phyloP scores from a whole-genome alignment of 2,329 filamentous ascomycete genomes.

The Claviceps sp. region DNA sequence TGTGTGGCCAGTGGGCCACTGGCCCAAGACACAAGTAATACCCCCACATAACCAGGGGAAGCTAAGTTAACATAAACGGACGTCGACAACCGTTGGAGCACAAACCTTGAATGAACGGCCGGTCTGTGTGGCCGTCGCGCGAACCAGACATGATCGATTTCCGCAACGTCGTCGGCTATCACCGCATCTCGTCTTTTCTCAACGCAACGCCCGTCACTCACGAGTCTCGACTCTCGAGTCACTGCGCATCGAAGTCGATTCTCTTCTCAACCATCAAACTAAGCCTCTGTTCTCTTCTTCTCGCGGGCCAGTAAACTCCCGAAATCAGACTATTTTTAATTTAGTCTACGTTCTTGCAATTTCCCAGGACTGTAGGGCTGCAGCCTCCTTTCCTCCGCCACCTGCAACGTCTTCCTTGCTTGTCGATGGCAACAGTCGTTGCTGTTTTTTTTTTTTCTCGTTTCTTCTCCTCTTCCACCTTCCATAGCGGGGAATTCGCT shows the following conservation, averaged over 20 bases:
- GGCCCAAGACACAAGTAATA: too few species aligned
- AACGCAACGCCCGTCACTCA: background rate
- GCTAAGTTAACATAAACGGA: background rate
- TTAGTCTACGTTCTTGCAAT: too few species aligned
- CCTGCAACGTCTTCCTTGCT: background rate
- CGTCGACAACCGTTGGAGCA: background rate
- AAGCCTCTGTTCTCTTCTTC: too few species aligned
- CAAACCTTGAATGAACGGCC: background rate
- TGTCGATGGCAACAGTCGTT: background rate
- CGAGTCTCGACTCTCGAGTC: too few species aligned
- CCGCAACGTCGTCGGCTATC: background rate
- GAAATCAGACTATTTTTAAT: too few species aligned
- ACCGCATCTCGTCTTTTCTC: background rate
- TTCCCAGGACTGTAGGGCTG: too few species aligned
- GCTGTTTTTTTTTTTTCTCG: background rate
- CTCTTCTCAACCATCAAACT: too few species aligned
- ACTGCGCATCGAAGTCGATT: too few species aligned
- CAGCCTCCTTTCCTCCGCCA: too few species aligned
- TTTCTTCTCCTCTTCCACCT: background rate
- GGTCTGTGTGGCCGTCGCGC: background rate
- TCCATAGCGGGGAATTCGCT: background rate
- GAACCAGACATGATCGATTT: background rate
- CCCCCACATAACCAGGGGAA: background rate
- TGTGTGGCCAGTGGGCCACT: background rate
- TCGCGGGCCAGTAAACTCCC: too few species aligned